Percentiles rank a stretch among this genome's conserved stretches.
These are phyloP conservation scores for Quercus phellos DNA, from an alignment of 331 rosid genomes.

Conservation along the genomic window DNA sequence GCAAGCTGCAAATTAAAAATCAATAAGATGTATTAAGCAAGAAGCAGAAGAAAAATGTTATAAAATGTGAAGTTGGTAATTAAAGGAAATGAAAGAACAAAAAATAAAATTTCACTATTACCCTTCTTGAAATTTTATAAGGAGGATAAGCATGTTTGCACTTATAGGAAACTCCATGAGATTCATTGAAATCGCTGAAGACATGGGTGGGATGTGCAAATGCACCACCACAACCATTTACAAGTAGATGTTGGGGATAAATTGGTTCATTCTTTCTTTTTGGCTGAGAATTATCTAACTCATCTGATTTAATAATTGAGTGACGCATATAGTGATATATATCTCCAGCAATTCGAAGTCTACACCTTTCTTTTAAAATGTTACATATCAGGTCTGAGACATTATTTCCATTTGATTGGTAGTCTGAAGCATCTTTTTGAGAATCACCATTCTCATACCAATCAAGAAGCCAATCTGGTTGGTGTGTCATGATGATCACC, in stretches of 20 bases:
- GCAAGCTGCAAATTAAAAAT: no score
- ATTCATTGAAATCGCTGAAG: constrained; percentile 53
- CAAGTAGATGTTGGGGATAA: constrained; percentile 59
- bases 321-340: constrained; percentile 98
- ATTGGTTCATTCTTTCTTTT: constrained; percentile 45
- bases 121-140: constrained; percentile 77
- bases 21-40: no score
- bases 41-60: neutral
- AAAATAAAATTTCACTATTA: constrained; percentile 1
- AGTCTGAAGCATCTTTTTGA: constrained; percentile 14
- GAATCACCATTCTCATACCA: constrained; percentile 81
- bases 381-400: constrained; percentile 39
- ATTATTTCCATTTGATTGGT: no score
- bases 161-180: constrained; percentile 54
- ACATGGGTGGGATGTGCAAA: constrained; percentile 95
- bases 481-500: constrained; percentile 83
- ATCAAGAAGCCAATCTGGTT: constrained; percentile 89
- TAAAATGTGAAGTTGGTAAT: neutral
- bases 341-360: constrained; percentile 90
- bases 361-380: constrained; percentile 79
- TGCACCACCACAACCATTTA: constrained; percentile 98
- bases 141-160: constrained; percentile 82
- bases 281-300: constrained; percentile 29
- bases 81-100: neutral
- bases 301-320: no score